These are phyloP conservation scores for Colletotrichum sp. DNA, from an alignment of 2,329 filamentous ascomycete genomes.

Conservation along the genomic window DNA sequence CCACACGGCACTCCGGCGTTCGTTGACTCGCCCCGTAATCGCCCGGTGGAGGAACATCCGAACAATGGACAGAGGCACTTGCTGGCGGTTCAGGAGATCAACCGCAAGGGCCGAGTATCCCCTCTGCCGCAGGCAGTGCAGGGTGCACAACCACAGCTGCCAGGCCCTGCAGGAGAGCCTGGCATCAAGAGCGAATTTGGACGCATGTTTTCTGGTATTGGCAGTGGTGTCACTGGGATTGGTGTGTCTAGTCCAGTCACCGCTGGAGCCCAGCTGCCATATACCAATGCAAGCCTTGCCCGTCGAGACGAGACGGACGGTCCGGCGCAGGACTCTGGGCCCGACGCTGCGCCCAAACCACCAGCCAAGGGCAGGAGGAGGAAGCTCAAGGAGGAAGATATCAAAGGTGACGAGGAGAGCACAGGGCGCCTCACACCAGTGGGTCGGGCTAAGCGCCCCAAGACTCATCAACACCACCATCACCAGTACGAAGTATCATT, in stretches of 20 bases:
- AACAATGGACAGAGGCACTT: constrained; percentile 68
- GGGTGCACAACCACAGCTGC: constrained; percentile 82
- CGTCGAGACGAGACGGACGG: constrained; percentile 60
- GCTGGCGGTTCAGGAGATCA: constrained; percentile 80
- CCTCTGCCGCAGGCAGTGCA: constrained; percentile 93
- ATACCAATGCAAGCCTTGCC: constrained; percentile 46
- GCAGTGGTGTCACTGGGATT: constrained; percentile 57
- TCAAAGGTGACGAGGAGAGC: constrained; percentile 68
- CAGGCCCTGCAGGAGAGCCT: constrained; percentile 81
- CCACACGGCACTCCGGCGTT: constrained; percentile 46
- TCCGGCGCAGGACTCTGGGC: constrained; percentile 47
- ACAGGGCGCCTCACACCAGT: constrained; percentile 67
- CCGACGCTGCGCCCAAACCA: constrained; percentile 44
- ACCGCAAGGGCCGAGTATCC: constrained; percentile 82
- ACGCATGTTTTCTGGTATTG: constrained; percentile 94
- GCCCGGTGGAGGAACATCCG: constrained; percentile 57
- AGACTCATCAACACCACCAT: constrained; percentile 70
- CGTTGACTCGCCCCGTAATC: constrained; percentile 44
- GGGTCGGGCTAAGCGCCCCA: constrained; percentile 67
- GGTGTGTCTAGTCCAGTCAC: constrained; percentile 58
- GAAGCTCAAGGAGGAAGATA: constrained; percentile 79
- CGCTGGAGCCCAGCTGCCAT: constrained; percentile 47
- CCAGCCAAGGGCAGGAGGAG: constrained; percentile 61
- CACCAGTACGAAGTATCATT: constrained; percentile 62
- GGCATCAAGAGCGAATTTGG: constrained; percentile 96